Conservation (phyloP, 2,329 filamentous ascomycete genomes). For the Colletotrichum chrysophilum region DNA sequence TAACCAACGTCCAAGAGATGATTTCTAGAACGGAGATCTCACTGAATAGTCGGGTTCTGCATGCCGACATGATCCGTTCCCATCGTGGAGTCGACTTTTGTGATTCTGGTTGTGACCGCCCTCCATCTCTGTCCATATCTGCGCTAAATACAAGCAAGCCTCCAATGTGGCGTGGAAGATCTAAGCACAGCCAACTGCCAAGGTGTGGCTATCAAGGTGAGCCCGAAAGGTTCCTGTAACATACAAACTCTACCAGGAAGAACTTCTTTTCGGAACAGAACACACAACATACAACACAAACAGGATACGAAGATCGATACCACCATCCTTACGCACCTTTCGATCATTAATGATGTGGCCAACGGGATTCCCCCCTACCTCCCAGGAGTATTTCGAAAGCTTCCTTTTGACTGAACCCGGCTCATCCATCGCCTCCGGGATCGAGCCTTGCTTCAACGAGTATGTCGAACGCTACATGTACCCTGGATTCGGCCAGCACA, state of each 20-base stretch:
- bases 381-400: no score
- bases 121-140: neutral
- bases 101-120: neutral
- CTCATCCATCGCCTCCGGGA: no score
- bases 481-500: neutral
- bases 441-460: no score
- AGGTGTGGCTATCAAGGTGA: neutral
- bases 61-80: rapidly evolving
- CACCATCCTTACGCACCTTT: no score
- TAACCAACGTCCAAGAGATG: rapidly evolving
- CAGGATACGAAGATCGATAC: neutral
- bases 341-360: no score
- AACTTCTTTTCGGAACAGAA: neutral
- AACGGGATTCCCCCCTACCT: no score
- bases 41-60: neutral
- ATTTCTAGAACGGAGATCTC: neutral
- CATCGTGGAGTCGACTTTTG: neutral
- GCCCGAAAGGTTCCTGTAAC: neutral
- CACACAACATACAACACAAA: neutral
- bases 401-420: no score
- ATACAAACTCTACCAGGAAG: neutral
- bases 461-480: no score
- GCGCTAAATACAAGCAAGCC: rapidly evolving
- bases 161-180: neutral
- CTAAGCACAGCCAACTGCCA: neutral